phyloP scores from a whole-genome alignment of 2,329 filamentous ascomycete genomes.

The Fusarium papillatum region DNA sequence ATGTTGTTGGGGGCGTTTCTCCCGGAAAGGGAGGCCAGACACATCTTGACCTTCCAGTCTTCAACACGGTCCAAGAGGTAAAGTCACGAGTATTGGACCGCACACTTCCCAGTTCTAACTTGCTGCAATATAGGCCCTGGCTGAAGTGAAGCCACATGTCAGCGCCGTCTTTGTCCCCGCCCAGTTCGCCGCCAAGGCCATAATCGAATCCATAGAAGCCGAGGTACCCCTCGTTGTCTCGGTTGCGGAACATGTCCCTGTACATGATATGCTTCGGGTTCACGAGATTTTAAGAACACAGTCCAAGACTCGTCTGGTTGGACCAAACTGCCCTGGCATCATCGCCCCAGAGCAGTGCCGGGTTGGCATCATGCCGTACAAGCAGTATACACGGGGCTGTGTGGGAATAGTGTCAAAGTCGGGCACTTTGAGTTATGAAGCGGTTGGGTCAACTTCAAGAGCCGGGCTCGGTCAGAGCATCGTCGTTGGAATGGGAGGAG shows the following conservation, averaged over 20 bases:
- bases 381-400: slow-evolving; percentile 66
- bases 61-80: slow-evolving; percentile 50
- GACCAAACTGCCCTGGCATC: slow-evolving; percentile 86
- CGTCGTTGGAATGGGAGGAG: slow-evolving; percentile 84
- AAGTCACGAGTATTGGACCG: background rate
- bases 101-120: background rate
- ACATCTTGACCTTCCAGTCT: slow-evolving; percentile 53
- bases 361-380: slow-evolving; percentile 57
- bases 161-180: slow-evolving; percentile 83
- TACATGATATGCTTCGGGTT: slow-evolving; percentile 81
- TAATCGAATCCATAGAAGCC: slow-evolving; percentile 82
- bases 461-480: slow-evolving; percentile 84
- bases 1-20: slow-evolving; percentile 54
- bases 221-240: slow-evolving; percentile 84
- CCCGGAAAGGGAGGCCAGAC: slow-evolving; percentile 50
- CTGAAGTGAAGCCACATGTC: slow-evolving; percentile 67
- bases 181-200: slow-evolving; percentile 74
- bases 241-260: slow-evolving; percentile 84
- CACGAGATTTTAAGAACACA: slow-evolving; percentile 80
- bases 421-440: slow-evolving; percentile 85
- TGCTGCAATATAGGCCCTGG: slow-evolving; percentile 45
- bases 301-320: slow-evolving; percentile 79
- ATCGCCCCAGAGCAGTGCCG: slow-evolving; percentile 79
- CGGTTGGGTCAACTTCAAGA: slow-evolving; percentile 80
- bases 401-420: slow-evolving; percentile 86